Conservation (phyloP, 2,329 filamentous ascomycete genomes). For the Sporothrix curviconia region DNA sequence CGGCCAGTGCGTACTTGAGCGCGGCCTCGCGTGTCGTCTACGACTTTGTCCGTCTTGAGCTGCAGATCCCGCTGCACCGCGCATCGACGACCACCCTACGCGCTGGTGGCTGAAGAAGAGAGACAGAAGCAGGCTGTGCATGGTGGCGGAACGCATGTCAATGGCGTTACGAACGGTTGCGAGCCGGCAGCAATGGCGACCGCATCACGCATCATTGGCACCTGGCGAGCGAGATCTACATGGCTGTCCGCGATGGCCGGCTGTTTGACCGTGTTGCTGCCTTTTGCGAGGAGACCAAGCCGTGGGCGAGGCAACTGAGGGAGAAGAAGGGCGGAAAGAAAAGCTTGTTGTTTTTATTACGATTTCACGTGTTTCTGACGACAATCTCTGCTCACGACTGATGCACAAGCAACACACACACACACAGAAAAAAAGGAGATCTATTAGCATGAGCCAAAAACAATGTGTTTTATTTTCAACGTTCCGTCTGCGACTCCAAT, state of each 20-base stretch:
- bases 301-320: background rate
- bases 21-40: conserved; percentile 22
- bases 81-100: conserved; percentile 25
- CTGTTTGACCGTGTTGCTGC: conserved; percentile 63
- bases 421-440: background rate
- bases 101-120: conserved; percentile 11
- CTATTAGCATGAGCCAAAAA: background rate
- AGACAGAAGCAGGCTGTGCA: background rate
- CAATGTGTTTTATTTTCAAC: background rate
- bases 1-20: conserved; percentile 18
- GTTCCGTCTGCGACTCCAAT: no score
- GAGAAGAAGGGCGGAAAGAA: no score
- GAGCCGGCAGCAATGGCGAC: conserved; percentile 31
- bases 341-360: no score
- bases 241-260: conserved; percentile 62
- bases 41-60: conserved; percentile 22
- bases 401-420: background rate
- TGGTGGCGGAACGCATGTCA: conserved; percentile 21
- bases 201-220: conserved; percentile 39
- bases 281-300: conserved; percentile 49
- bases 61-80: conserved; percentile 22
- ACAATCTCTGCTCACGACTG: background rate
- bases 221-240: conserved; percentile 59
- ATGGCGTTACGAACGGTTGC: conserved; percentile 41
- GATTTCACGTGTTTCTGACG: no score